Base-by-base conservation (phyloP, 768 basidiomycete species). In the Termitomyces bulborhizus region DNA sequence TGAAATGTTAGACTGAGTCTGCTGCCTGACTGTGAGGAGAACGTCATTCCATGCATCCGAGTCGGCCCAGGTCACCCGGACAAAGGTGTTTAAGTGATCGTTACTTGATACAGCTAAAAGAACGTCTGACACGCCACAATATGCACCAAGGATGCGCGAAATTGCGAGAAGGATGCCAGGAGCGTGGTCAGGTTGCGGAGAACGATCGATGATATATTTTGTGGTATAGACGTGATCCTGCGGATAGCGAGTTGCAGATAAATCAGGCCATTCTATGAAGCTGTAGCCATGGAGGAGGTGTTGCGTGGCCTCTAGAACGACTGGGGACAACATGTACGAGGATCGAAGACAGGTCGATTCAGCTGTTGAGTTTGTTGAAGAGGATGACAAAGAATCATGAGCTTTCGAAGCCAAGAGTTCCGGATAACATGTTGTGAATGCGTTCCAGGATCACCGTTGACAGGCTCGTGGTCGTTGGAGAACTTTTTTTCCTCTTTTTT, bases 241-340 rank as follows among this genome's bases (percentile, higher is more conserved):
- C 6, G 68, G 66, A 27, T 34, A 47, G 39, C 71, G 69, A 40
- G 62, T 53, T 27, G 62, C 63, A 37, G 71, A 64, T 11, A 72
- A 65, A 43, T 71, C 65, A 16, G 69, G 71, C 65, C 67, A 69
- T 57, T 71, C 63, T 41, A 67, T 51, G 45, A 62, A 62, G 29
- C 62, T 64, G 54, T 69, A 72, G 16, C 64, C 69, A 18, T 66
- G 59, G 11, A 72, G 62, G 37, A 63, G 36, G 4, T 32, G 39
- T 26, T n/a, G 46, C 1, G 32, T 49, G 40, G 32, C 47, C 27
- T 50, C 53, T 26, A 44, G 51, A 42, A 46, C 13, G 6, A 56
- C 31, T 40, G 27, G 42, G 34, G 45, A 37, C 55, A 40, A 50
- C 45, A 52, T 57, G 44, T 12, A 36, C 34, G 36, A 32, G 16